Conservation (phyloP, 345 rosid genomes). For the Cardamine chenopodiifolia region DNA sequence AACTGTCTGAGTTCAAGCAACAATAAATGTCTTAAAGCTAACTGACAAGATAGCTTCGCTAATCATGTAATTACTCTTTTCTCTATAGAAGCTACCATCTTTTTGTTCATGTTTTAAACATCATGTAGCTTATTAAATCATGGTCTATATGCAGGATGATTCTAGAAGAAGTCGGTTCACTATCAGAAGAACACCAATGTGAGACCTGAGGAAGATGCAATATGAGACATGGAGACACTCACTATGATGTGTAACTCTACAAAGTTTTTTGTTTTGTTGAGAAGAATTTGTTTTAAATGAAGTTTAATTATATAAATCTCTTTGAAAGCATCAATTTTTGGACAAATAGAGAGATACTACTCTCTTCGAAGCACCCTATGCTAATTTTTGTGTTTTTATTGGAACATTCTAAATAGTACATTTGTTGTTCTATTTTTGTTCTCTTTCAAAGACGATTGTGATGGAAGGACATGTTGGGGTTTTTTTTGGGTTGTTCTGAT, state of each 20-base stretch:
- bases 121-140: constrained; percentile 6
- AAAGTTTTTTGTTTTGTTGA: constrained; percentile 25
- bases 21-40: no score
- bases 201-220: constrained; percentile 31
- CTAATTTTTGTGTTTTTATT: neutral
- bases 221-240: constrained; percentile 29
- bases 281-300: neutral
- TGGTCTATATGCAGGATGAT: constrained; percentile 71
- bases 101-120: neutral
- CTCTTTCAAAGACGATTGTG: no score
- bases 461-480: neutral
- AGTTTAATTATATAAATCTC: constrained; percentile 16
- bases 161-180: constrained; percentile 67
- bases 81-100: neutral
- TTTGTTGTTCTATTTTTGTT: neutral
- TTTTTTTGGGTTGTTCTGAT: no score
- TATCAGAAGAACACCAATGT: constrained; percentile 50
- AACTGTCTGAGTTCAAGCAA: no score
- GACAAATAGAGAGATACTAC: neutral
- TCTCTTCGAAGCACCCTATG: neutral
- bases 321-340: constrained; percentile 6
- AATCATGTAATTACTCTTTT: constrained; percentile 62
- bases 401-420: neutral
- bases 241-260: constrained; percentile 37
- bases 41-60: constrained; percentile 75